These are phyloP conservation scores for Hypoxylon trugodes DNA, from an alignment of 495 filamentous ascomycete species.

Conservation along the genomic window DNA sequence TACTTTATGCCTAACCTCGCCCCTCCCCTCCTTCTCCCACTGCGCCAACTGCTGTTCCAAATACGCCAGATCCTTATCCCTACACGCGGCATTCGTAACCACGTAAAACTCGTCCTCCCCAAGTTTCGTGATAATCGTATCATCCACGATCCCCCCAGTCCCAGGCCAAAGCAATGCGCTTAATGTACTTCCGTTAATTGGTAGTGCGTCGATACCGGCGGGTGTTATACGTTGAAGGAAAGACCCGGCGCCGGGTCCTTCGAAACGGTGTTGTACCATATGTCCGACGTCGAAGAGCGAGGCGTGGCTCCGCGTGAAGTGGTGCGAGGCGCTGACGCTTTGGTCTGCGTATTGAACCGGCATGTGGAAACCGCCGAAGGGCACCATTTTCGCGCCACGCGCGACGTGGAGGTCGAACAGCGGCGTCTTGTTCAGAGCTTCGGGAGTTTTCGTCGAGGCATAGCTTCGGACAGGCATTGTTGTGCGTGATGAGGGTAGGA, in stretches of 20 bases:
- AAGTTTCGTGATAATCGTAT: conserved; percentile 85
- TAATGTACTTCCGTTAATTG: conserved; percentile 71
- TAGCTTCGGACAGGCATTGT: conserved; percentile 26
- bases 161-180: conserved; percentile 78
- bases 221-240: conserved; percentile 87
- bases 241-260: conserved; percentile 76
- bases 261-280: conserved; percentile 75
- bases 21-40: conserved; percentile 59
- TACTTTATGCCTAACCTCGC: conserved; percentile 44
- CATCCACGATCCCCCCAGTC: conserved; percentile 92
- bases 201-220: conserved; percentile 59
- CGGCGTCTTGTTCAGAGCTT: conserved; percentile 70
- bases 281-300: conserved; percentile 90
- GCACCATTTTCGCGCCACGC: conserved; percentile 91
- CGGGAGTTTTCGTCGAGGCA: conserved; percentile 45
- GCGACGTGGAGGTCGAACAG: conserved; percentile 84
- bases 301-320: conserved; percentile 84
- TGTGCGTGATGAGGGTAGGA: neutral
- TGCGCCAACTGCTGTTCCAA: conserved; percentile 70
- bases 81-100: conserved; percentile 94
- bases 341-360: conserved; percentile 85
- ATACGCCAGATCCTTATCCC: conserved; percentile 84
- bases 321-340: conserved; percentile 79
- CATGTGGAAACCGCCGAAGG: conserved; percentile 95
- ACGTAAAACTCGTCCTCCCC: conserved; percentile 79